These are phyloP conservation scores for Singerocomus inundabilis DNA, from an alignment of 1,284 basidiomycete genomes.

Conservation along the genomic window DNA sequence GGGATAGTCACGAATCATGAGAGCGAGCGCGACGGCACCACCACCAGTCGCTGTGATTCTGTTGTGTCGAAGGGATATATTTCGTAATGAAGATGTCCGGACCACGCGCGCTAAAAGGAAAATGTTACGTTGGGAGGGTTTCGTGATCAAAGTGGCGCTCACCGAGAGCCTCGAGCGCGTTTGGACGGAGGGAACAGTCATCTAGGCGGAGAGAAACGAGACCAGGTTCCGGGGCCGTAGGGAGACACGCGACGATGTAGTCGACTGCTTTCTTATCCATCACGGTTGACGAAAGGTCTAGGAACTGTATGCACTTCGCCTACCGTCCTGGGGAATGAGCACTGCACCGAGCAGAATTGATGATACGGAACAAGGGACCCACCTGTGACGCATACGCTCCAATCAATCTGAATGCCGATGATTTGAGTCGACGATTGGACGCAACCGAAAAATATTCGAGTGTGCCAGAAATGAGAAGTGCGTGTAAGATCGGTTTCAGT, in stretches of 20 bases:
- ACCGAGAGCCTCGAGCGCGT: conserved; percentile 77
- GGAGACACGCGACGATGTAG: conserved; percentile 72
- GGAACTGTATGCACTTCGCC: conserved; percentile 75
- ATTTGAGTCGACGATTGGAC: conserved; percentile 81
- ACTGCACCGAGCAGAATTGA: background rate
- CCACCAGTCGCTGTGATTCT: conserved; percentile 79
- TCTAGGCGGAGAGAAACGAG: conserved; percentile 81
- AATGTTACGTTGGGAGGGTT: conserved; percentile 1
- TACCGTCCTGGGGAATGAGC: conserved; percentile 30
- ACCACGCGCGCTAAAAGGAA: conserved; percentile 65
- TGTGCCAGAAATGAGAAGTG: conserved; percentile 81
- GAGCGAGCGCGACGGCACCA: conserved; percentile 86
- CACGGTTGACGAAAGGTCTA: conserved; percentile 87
- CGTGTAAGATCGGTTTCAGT: conserved; percentile 88
- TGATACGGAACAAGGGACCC: background rate
- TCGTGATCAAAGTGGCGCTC: conserved; percentile 27
- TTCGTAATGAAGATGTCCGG: conserved; percentile 77
- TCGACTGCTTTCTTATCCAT: conserved; percentile 86
- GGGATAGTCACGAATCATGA: conserved; percentile 95
- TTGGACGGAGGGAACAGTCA: conserved; percentile 73
- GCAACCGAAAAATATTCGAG: conserved; percentile 85
- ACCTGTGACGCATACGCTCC: conserved; percentile 67
- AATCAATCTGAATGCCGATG: conserved; percentile 77
- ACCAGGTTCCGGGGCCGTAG: conserved; percentile 52
- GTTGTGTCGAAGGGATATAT: conserved; percentile 87